Evolutionary conservation across 164 flowering plant genomes (phyloP), one percentile per base, ranked within the genome.

Genomic region (Paratinospora sagittata): DNA sequence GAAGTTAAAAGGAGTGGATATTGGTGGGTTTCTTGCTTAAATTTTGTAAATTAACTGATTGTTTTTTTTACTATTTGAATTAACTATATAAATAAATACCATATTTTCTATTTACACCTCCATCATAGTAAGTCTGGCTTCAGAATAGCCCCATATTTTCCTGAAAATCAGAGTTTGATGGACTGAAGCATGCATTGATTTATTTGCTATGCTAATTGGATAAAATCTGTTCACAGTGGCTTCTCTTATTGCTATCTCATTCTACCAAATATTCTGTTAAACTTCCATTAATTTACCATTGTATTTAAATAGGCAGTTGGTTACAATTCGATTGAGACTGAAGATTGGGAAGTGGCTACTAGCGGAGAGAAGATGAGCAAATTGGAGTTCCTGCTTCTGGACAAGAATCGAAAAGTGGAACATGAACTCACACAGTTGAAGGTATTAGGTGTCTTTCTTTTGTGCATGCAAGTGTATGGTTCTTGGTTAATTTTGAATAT

Each of bases 271-370:
- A 67, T 37, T 12, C 26, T 3, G 52, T 14, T 27, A 17, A 23
- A 9, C 69, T 4, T 63, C 24, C 68, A 26, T 70, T 75, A 66
- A 65, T 45, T 70, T 61, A 55, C 39, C 6, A 34, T 10, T 69
- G 26, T 65, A 17, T 65, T 47, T 82, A 23, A 65, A 19, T 76
- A 96, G 99, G 98, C 99, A 75, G 99, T 93, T 65, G 98, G 98
- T 71, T 96, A 96, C 82, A 96, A 93, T 83, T 93, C 99, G 66
- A 90, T 93, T 74, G 99, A 96, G 81, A 92, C 92, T 68, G 99
- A 96, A 78, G 99, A 96, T 76, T 96, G 99, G 99, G 99, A 96
- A 81, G 84, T 80, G 72, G 96, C 98, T 69, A 96, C 99, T 19
- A 87, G 89, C 75, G 97, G 92, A 76, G 97, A 91, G 81, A 97